A percentile compares a stretch with the other conserved stretches of the same genome.
phyloP scores from a whole-genome alignment of 2,329 filamentous ascomycete species.

The Plenodomus tracheiphilus region DNA sequence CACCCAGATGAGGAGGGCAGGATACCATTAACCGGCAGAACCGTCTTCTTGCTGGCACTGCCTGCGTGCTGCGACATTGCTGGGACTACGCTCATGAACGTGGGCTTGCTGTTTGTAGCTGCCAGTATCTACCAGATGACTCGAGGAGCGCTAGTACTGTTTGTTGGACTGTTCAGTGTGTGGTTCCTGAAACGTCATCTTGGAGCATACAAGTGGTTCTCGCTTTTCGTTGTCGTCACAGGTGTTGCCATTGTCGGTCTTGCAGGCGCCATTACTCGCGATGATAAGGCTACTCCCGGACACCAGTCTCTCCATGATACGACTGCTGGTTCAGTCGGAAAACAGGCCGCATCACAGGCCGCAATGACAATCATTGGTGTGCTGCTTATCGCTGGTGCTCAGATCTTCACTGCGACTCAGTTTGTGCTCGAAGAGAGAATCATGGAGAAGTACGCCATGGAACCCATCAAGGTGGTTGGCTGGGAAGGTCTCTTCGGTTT shows the following conservation, averaged over 20 bases:
- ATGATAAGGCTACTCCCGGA: constrained; percentile 57
- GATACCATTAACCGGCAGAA: constrained; percentile 67
- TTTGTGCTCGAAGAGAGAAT: constrained; percentile 97
- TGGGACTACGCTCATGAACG: constrained; percentile 96
- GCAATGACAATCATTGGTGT: constrained; percentile 79
- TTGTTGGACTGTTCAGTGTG: constrained; percentile 94
- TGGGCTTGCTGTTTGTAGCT: constrained; percentile 88
- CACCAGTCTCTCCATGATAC: constrained; percentile 26
- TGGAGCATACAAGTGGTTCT: constrained; percentile 88
- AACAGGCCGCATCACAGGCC: constrained; percentile 57
- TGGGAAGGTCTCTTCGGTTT: constrained; percentile 97
- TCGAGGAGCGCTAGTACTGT: constrained; percentile 87
- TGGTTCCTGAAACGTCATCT: constrained; percentile 81
- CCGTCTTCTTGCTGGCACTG: constrained; percentile 74
- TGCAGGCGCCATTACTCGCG: constrained; percentile 78
- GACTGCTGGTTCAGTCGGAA: constrained; percentile 32
- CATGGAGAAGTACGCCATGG: constrained; percentile 75
- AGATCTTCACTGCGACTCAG: constrained; percentile 95
- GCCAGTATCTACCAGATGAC: constrained; percentile 99
- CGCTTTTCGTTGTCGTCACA: constrained; percentile 80
- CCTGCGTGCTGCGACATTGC: constrained; percentile 93
- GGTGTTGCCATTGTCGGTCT: constrained; percentile 90
- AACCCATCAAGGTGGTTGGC: constrained; percentile 87
- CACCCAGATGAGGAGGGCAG: constrained; percentile 59
- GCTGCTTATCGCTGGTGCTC: constrained; percentile 85